A percentile compares a stretch with the other conserved stretches of the same genome.
These are phyloP conservation scores for Funneliformis mosseae DNA, from an alignment of 192 early-diverging fungal species.

Conservation along the genomic window DNA sequence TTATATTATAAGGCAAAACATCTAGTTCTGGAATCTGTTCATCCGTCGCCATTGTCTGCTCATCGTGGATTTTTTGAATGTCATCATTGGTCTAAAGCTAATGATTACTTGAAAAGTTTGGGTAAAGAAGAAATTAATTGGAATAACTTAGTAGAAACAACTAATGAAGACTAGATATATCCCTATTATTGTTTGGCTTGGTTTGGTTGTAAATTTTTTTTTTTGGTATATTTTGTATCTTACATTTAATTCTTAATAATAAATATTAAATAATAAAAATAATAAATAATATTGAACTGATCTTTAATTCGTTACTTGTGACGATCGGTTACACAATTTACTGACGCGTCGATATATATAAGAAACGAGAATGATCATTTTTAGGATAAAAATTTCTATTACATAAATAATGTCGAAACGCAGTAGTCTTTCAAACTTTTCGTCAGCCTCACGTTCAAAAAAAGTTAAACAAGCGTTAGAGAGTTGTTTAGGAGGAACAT, in stretches of 20 bases:
- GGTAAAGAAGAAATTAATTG: conserved; percentile 71
- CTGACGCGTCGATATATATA: too few relatives aligned
- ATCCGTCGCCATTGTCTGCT: conserved; percentile 90
- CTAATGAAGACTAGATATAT: neutral
- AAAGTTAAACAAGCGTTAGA: neutral
- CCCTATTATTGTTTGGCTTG: neutral
- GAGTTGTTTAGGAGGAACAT: conserved; percentile 3
- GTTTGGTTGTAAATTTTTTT: too few relatives aligned
- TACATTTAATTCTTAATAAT: too few relatives aligned
- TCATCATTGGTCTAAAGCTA: conserved; percentile 84
- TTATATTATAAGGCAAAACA: conserved; percentile 60
- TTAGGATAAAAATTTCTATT: too few relatives aligned
- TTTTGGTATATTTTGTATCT: too few relatives aligned
- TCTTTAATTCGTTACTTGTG: too few relatives aligned
- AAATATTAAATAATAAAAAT: too few relatives aligned
- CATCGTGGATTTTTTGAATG: conserved; percentile 86
- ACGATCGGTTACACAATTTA: too few relatives aligned
- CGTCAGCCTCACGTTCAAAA: neutral
- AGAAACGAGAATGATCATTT: too few relatives aligned
- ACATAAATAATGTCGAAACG: neutral
- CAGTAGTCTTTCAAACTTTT: neutral
- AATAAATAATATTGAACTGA: too few relatives aligned
- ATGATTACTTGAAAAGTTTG: conserved; percentile 71
- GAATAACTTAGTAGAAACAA: conserved; percentile 47
- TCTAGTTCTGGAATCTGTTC: conserved; percentile 80